phyloP scores from a whole-genome alignment of 441 rosid genomes.

The Croton setiger region DNA sequence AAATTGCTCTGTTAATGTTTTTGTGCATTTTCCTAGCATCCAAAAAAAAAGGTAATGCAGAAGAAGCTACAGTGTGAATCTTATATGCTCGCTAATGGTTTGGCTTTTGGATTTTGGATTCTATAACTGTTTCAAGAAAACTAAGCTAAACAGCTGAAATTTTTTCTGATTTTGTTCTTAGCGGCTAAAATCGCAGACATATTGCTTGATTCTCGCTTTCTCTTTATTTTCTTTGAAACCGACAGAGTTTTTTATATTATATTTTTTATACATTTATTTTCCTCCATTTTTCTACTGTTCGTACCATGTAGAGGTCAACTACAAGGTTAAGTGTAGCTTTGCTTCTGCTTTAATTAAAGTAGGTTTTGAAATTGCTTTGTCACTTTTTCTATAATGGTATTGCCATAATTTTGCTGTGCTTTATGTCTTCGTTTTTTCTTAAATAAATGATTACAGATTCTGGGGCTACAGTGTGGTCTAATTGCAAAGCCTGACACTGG shows the following conservation, averaged over 20 bases:
- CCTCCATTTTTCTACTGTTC: conserved; percentile 6
- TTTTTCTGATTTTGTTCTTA: not conserved
- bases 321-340: conserved; percentile 23
- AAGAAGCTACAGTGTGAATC: not conserved
- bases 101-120: not conserved
- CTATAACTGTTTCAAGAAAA: not conserved
- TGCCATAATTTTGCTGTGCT: conserved; percentile 44
- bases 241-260: not conserved
- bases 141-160: conserved; percentile 8
- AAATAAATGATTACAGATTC: conserved; percentile 12
- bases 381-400: conserved; percentile 34
- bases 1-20: not conserved
- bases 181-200: not conserved
- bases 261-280: not conserved
- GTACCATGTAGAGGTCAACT: conserved; percentile 28
- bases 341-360: conserved; percentile 39
- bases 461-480: conserved; percentile 32
- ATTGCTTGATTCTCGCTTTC: not conserved
- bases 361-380: conserved; percentile 30
- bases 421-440: not conserved
- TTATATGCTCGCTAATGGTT: not conserved
- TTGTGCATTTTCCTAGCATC: conserved; percentile 19
- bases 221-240: conserved; percentile 5
- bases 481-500: conserved; percentile 17
- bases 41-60: conserved; percentile 7